Conservation (phyloP, 1,284 basidiomycete genomes). For the Calocybe gambosa region DNA sequence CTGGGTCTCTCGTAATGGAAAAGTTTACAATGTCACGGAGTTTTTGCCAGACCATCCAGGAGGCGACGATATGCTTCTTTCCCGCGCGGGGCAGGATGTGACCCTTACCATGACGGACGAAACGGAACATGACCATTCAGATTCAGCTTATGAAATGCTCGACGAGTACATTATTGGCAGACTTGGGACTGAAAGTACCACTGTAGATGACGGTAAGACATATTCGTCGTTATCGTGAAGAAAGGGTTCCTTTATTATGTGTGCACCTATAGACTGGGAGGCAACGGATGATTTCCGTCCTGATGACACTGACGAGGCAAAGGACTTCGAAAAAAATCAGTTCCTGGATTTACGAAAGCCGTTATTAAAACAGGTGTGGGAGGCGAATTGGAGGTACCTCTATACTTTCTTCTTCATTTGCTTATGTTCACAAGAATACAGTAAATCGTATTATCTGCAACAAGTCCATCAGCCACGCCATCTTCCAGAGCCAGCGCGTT, state of each 20-base stretch:
- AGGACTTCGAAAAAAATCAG: constrained; percentile 82
- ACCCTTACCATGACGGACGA: constrained; percentile 78
- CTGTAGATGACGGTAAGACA: constrained; percentile 69
- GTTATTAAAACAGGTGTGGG: constrained; percentile 80
- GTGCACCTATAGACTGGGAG: constrained; percentile 62
- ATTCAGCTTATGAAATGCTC: constrained; percentile 89
- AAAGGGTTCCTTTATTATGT: background rate
- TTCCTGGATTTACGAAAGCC: constrained; percentile 92
- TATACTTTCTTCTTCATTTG: background rate
- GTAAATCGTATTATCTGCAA: constrained; percentile 92
- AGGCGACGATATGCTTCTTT: constrained; percentile 77
- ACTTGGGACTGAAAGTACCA: constrained; percentile 69
- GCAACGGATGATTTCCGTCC: constrained; percentile 86
- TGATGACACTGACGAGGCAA: constrained; percentile 74
- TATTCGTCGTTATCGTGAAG: background rate
- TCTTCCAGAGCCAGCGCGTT: constrained; percentile 76
- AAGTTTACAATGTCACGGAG: constrained; percentile 74
- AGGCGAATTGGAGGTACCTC: constrained; percentile 68
- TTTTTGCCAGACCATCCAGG: constrained; percentile 82
- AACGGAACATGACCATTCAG: constrained; percentile 88
- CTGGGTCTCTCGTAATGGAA: constrained; percentile 69
- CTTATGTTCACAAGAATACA: constrained; percentile 21
- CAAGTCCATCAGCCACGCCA: constrained; percentile 98
- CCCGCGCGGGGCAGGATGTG: constrained; percentile 83
- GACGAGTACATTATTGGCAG: constrained; percentile 82